Percentiles rank a stretch among this genome's conserved stretches.
Evolutionary conservation across 192 early-diverging fungal genomes (phyloP).

Genomic region (Radiomyces spectabilis): DNA sequence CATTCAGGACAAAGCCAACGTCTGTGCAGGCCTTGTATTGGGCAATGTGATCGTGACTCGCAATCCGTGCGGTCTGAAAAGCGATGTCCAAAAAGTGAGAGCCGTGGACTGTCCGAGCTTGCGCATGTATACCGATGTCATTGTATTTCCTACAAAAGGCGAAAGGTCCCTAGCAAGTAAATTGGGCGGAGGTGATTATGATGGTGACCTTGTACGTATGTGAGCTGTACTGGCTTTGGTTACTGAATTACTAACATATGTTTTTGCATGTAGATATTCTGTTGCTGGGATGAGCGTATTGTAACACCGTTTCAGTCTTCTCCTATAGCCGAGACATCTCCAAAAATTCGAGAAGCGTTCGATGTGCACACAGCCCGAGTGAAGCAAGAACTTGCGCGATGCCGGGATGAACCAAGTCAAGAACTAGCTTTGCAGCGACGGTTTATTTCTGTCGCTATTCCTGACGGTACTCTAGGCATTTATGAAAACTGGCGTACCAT

Average conservation of each 20-base stretch:
- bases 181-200: slow-evolving; percentile 74
- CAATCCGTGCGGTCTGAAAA: slow-evolving; percentile 57
- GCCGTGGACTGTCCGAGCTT: slow-evolving; percentile 42
- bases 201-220: slow-evolving; percentile 54
- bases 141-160: slow-evolving; percentile 68
- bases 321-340: not conserved
- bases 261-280: too few relatives aligned
- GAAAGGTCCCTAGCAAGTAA: slow-evolving; percentile 58
- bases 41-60: slow-evolving; percentile 37
- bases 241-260: too few relatives aligned
- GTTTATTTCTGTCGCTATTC: not conserved
- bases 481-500: slow-evolving; percentile 22
- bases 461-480: slow-evolving; percentile 4
- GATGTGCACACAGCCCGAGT: not conserved
- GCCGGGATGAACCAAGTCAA: not conserved
- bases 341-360: slow-evolving; percentile 10
- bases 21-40: slow-evolving; percentile 10
- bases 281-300: slow-evolving; percentile 31
- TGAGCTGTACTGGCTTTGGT: too few relatives aligned
- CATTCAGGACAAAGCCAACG: slow-evolving; percentile 10
- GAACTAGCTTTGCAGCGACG: slow-evolving; percentile 1
- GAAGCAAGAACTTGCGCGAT: not conserved
- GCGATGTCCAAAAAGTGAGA: slow-evolving; percentile 47
- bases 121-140: slow-evolving; percentile 52
- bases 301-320: slow-evolving; percentile 7